Percentiles rank a stretch among this genome's conserved stretches.
Evolutionary conservation across 2,329 filamentous ascomycete genomes (phyloP).

Genomic region (Cordyceps farinosa): DNA sequence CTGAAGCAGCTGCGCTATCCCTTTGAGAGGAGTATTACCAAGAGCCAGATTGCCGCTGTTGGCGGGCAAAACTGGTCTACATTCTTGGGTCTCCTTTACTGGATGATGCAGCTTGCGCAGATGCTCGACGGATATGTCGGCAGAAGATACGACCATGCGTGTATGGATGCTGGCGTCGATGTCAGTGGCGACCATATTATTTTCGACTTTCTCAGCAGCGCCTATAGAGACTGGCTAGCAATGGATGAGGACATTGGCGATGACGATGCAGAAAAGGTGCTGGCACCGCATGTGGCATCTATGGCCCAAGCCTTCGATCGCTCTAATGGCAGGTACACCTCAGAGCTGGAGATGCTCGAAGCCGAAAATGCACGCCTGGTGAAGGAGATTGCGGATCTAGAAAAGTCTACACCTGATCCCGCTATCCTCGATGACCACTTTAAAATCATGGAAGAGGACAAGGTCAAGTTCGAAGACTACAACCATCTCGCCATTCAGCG

Average conservation of each 20-base stretch:
- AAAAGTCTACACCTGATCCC: slow-evolving; percentile 80
- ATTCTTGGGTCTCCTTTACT: slow-evolving; percentile 89
- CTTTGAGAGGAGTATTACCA: slow-evolving; percentile 92
- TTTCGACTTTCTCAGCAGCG: slow-evolving; percentile 84
- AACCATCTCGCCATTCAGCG: slow-evolving; percentile 80
- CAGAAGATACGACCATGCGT: slow-evolving; percentile 85
- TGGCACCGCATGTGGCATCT: slow-evolving; percentile 77
- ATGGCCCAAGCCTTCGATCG: slow-evolving; percentile 88
- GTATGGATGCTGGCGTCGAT: slow-evolving; percentile 81
- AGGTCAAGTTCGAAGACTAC: slow-evolving; percentile 92
- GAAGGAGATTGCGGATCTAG: slow-evolving; percentile 83
- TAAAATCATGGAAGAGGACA: slow-evolving; percentile 92
- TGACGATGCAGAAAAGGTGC: slow-evolving; percentile 73
- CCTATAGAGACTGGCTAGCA: slow-evolving; percentile 89
- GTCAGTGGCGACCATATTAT: slow-evolving; percentile 88
- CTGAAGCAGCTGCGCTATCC: slow-evolving; percentile 93
- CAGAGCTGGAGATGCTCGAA: slow-evolving; percentile 81
- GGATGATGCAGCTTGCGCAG: slow-evolving; percentile 97
- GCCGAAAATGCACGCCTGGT: slow-evolving; percentile 76
- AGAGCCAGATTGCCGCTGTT: slow-evolving; percentile 90
- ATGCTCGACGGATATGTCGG: slow-evolving; percentile 82
- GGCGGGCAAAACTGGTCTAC: slow-evolving; percentile 97
- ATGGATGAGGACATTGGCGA: slow-evolving; percentile 87
- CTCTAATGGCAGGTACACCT: slow-evolving; percentile 77
- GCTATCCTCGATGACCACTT: slow-evolving; percentile 83